Evolutionary conservation across 164 flowering plant genomes (phyloP).

Genomic region (Vitis vinifera): DNA sequence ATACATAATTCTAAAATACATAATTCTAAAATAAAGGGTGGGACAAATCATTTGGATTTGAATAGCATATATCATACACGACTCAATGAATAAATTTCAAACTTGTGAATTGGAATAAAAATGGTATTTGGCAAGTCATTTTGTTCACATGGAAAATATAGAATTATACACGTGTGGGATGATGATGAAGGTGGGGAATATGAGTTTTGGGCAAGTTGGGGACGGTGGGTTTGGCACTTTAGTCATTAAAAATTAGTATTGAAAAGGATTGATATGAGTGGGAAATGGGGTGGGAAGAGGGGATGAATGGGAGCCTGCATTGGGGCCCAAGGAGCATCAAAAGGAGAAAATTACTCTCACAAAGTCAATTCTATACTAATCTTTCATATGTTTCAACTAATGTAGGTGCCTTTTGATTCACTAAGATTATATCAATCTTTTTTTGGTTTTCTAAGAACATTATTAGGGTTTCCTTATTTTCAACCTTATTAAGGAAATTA

Average conservation of each 20-base stretch:
- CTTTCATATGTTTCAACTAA: slow-evolving; percentile 9
- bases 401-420: slow-evolving; percentile 15
- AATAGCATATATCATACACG: no score
- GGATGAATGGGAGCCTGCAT: slow-evolving; percentile 22
- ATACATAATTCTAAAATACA: no score
- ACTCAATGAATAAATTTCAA: no score
- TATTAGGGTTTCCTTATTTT: background rate
- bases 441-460: background rate
- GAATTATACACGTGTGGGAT: no score
- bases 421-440: slow-evolving; percentile 15
- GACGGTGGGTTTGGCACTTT: background rate
- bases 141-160: no score
- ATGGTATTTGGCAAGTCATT: no score
- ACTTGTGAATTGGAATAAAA: no score
- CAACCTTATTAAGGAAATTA: no score
- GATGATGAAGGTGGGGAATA: no score
- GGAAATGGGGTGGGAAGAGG: slow-evolving; percentile 25
- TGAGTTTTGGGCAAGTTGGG: background rate
- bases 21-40: no score
- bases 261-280: slow-evolving; percentile 16
- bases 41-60: no score
- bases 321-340: slow-evolving; percentile 18
- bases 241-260: background rate
- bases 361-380: slow-evolving; percentile 22
- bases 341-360: slow-evolving; percentile 7